Evolutionary conservation across 164 flowering plant genomes (phyloP), one percentile per base, ranked within the genome.

Genomic region (Dillenia turbinata): DNA sequence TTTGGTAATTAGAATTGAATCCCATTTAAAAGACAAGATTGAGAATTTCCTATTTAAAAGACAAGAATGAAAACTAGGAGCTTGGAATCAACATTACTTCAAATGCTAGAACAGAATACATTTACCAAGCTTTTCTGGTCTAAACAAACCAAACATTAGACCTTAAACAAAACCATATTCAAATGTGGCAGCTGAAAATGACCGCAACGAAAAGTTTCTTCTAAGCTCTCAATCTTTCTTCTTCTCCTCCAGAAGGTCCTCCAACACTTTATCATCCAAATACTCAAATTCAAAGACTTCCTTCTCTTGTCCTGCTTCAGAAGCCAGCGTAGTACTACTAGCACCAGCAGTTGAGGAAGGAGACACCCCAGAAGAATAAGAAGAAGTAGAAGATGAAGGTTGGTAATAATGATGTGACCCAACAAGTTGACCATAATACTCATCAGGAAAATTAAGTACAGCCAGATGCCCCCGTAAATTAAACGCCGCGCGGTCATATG

Each of bases 251-350:
- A 68, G 71, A 51, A 68, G 62, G 43, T 68, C 66, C 57, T 68
- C 71, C 66, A 68, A 12, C 49, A 68, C 59, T 26, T 53, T 57
- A n/a, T 68, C 58, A 11, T 68, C 71, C 52, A 62, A 57, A 16
- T 17, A 68, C 66, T 62, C 66, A 46, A 68, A 17, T 53, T 68
- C 71, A 57, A 68, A 49, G 33, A 57, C 60, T 10, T 68, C 52
- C 10, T 48, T 63, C 33, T 22, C 59, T 40, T 12, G 40, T 4
- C 40, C 40, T 33, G 40, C 40, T 33, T 6, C 40, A 33, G 40
- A 33, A 33, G 40, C 40, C 40, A 33, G 40, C 4, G 40, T 33
- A 33, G 40, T 33, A 33, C 33, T 26, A 26, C 33, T 26, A 26
- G 33, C 2, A 26, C 40, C 5, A 33, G 40, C 5, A 33, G 40